These are phyloP conservation scores for Terfezia boudieri DNA, from an alignment of 495 filamentous ascomycete genomes.

Conservation along the genomic window DNA sequence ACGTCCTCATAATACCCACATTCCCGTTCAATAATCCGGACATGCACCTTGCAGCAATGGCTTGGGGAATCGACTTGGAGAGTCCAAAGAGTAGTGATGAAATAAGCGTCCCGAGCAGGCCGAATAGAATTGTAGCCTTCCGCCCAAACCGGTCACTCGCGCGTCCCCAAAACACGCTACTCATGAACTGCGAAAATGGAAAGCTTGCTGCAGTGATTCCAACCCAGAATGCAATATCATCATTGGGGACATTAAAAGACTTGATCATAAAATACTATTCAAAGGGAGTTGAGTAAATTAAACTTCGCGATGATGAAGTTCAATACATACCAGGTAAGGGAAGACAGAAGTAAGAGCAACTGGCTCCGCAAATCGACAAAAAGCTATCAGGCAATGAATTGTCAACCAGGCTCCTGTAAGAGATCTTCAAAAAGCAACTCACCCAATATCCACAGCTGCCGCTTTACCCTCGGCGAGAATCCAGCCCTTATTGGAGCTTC, in stretches of 20 bases:
- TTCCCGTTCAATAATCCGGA: conserved; percentile 70
- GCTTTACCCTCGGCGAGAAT: not conserved
- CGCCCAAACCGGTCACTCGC: conserved; percentile 63
- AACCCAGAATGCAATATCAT: conserved; percentile 60
- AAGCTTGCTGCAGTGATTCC: conserved; percentile 74
- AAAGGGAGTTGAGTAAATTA: conserved; percentile 43
- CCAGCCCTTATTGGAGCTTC: not conserved
- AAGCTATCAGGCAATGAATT: conserved; percentile 24
- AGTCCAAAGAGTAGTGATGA: conserved; percentile 69
- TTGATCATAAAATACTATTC: conserved; percentile 16
- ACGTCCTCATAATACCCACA: conserved; percentile 58
- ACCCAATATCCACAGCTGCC: conserved; percentile 6
- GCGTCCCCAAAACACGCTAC: conserved; percentile 67
- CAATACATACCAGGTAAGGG: conserved; percentile 85
- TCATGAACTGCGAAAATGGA: conserved; percentile 53
- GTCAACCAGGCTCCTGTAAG: conserved; percentile 8
- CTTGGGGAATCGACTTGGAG: conserved; percentile 55
- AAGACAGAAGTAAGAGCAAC: conserved; percentile 65
- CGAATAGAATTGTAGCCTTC: conserved; percentile 61
- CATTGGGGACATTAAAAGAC: conserved; percentile 40
- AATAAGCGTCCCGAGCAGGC: conserved; percentile 56
- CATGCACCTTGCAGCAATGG: conserved; percentile 47
- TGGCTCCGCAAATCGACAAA: conserved; percentile 68
- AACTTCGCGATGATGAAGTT: conserved; percentile 19
- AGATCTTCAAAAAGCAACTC: not conserved